These are phyloP conservation scores for Aspergillus nanangensis DNA, from an alignment of 495 filamentous ascomycete genomes.

Conservation along the genomic window DNA sequence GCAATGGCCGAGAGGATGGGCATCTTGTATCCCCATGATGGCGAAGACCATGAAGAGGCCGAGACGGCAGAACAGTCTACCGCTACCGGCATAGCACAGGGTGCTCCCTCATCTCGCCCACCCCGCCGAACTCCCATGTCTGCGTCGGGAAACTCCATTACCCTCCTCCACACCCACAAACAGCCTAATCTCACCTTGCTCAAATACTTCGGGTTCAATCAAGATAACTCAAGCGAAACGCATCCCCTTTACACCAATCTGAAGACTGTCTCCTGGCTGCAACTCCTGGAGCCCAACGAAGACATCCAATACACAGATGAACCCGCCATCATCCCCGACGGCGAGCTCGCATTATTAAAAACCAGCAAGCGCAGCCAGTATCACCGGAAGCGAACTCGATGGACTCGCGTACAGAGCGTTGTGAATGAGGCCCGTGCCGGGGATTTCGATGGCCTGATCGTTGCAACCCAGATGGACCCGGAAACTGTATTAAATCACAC, in stretches of 20 bases:
- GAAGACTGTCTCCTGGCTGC: constrained; percentile 82
- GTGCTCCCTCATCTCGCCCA: constrained; percentile 9
- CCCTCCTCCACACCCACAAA: constrained; percentile 77
- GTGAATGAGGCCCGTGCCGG: constrained; percentile 71
- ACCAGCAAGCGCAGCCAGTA: constrained; percentile 72
- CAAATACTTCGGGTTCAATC: constrained; percentile 81
- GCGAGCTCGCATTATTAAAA: constrained; percentile 61
- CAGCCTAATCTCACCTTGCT: constrained; percentile 86
- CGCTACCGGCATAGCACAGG: constrained; percentile 5
- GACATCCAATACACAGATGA: constrained; percentile 67
- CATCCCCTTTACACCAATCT: constrained; percentile 83
- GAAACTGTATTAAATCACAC: constrained; percentile 65
- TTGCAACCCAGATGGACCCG: constrained; percentile 76
- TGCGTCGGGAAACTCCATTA: constrained; percentile 75
- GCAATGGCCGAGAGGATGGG: constrained; percentile 91
- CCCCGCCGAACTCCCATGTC: constrained; percentile 34
- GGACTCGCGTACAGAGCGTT: constrained; percentile 58
- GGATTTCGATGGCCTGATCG: constrained; percentile 75
- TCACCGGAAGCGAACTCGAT: constrained; percentile 82
- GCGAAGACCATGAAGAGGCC: constrained; percentile 24
- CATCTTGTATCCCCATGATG: constrained; percentile 58
- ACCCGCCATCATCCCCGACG: constrained; percentile 47
- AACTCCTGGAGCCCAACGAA: constrained; percentile 67
- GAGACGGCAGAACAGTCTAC: constrained; percentile 3
- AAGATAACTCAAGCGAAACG: constrained; percentile 55